A percentile compares a stretch with the other conserved stretches of the same genome.
These are phyloP conservation scores for Nemania serpens DNA, from an alignment of 2,329 filamentous ascomycete species.

Conservation along the genomic window DNA sequence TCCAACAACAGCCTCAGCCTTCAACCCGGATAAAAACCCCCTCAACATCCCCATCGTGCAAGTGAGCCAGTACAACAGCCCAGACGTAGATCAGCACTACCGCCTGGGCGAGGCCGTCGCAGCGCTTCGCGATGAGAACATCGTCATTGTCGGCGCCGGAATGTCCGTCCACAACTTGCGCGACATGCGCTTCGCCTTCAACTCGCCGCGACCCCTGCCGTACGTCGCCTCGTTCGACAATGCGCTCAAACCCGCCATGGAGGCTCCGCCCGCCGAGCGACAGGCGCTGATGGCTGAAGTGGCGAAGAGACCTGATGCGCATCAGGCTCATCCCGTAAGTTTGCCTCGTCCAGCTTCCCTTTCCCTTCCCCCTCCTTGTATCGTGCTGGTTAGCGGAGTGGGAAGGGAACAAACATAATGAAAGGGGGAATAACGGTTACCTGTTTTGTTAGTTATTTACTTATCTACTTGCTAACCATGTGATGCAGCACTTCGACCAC, in stretches of 20 bases:
- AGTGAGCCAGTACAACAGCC: constrained; percentile 68
- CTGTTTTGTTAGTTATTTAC: not conserved
- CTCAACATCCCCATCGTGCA: constrained; percentile 72
- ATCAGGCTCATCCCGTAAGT: constrained; percentile 51
- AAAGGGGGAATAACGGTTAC: not conserved
- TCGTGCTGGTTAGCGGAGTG: too few species aligned
- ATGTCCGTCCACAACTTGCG: constrained; percentile 76
- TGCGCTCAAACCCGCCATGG: constrained; percentile 68
- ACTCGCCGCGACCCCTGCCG: constrained; percentile 53
- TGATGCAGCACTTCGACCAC: constrained; percentile 50
- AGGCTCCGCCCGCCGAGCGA: constrained; percentile 45
- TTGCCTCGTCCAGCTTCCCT: not conserved
- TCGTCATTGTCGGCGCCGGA: constrained; percentile 72
- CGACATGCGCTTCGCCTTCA: constrained; percentile 54
- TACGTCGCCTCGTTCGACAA: constrained; percentile 69
- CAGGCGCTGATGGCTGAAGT: constrained; percentile 48
- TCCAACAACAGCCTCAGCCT: constrained; percentile 49
- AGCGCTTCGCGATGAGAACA: constrained; percentile 67
- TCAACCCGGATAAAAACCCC: constrained; percentile 64
- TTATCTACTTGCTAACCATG: too few species aligned
- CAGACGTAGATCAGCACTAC: constrained; percentile 69
- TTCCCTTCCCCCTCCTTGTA: too few species aligned
- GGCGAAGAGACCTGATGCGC: constrained; percentile 50
- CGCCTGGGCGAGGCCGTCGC: constrained; percentile 68
- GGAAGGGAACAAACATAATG: not conserved